Evolutionary conservation across 208 protist species (phyloP).

Genomic region (Phytomonas sp.): DNA sequence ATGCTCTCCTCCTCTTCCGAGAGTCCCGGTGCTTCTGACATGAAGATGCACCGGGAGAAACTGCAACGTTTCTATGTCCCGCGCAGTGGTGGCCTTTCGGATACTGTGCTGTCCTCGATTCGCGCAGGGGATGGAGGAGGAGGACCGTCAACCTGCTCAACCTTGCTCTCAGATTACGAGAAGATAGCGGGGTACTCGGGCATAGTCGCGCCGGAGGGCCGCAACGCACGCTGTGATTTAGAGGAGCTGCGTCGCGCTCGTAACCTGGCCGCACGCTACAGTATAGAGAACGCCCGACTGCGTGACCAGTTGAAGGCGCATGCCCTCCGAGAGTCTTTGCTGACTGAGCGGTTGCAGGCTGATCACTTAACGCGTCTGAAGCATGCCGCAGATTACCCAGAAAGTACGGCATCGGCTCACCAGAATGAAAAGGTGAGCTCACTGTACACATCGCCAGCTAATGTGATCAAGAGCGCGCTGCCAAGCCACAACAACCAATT

Average conservation of each 20-base stretch:
- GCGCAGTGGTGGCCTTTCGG: too few relatives aligned
- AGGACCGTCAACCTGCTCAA: too few relatives aligned
- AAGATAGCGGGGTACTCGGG: too few relatives aligned
- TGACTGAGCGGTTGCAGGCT: slow-evolving; percentile 31
- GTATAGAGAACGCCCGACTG: slow-evolving; percentile 48
- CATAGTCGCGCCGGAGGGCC: neutral
- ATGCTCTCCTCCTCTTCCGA: too few relatives aligned
- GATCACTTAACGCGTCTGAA: neutral
- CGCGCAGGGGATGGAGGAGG: too few relatives aligned
- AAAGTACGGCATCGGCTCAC: neutral
- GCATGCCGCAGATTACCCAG: neutral
- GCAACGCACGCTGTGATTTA: neutral
- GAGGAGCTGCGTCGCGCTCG: slow-evolving; percentile 14
- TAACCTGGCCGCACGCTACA: slow-evolving; percentile 29
- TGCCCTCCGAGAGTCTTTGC: slow-evolving; percentile 31
- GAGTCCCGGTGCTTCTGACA: too few relatives aligned
- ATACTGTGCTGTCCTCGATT: too few relatives aligned
- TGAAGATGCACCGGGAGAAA: too few relatives aligned
- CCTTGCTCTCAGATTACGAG: too few relatives aligned
- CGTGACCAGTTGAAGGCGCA: slow-evolving; percentile 47
- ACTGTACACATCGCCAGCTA: slow-evolving; percentile 8
- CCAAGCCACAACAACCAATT: slow-evolving; percentile 5
- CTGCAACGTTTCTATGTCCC: too few relatives aligned
- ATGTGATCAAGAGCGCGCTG: slow-evolving; percentile 7
- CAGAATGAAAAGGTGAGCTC: neutral